Conservation (phyloP, 306 rosid species). For the Dalbergia cultrata region DNA sequence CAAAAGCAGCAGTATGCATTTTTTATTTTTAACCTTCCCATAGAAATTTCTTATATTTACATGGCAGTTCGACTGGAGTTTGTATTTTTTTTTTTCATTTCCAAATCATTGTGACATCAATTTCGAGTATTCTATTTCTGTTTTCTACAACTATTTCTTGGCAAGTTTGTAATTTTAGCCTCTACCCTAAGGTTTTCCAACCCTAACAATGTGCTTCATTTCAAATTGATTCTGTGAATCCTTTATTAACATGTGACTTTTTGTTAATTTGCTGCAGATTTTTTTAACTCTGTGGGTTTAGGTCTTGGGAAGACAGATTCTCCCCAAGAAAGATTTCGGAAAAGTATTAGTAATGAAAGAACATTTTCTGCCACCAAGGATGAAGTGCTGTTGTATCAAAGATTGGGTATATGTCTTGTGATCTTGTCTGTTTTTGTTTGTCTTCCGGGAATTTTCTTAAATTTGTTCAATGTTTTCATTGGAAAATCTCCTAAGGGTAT, state of each 20-base stretch:
- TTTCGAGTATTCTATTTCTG: conserved; percentile 14
- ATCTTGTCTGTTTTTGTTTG: conserved; percentile 18
- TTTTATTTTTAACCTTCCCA: conserved; percentile 15
- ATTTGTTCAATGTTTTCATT: conserved; percentile 14
- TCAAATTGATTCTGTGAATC: conserved; percentile 20
- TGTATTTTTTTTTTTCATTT: not conserved
- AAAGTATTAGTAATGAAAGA: conserved; percentile 94
- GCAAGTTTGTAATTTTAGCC: conserved; percentile 16
- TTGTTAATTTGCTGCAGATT: conserved; percentile 66
- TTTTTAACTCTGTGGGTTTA: conserved; percentile 89
- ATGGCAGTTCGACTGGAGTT: conserved; percentile 36
- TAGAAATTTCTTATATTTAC: conserved; percentile 30
- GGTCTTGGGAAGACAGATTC: conserved; percentile 82
- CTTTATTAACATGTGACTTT: conserved; percentile 35
- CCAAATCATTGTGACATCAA: not conserved
- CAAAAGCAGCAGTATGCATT: conserved; percentile 30
- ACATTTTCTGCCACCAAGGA: conserved; percentile 86
- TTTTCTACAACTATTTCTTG: conserved; percentile 28
- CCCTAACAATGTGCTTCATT: conserved; percentile 19
- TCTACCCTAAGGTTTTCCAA: conserved; percentile 21
- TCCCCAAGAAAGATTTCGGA: conserved; percentile 74
- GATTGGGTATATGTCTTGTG: conserved; percentile 61
- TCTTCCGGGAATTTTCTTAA: not conserved
- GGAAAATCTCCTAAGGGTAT: not conserved
- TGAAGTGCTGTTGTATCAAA: conserved; percentile 60